Base-by-base conservation (phyloP, 2,329 filamentous ascomycete genomes). In the Verticillium nonalfalfae region DNA sequence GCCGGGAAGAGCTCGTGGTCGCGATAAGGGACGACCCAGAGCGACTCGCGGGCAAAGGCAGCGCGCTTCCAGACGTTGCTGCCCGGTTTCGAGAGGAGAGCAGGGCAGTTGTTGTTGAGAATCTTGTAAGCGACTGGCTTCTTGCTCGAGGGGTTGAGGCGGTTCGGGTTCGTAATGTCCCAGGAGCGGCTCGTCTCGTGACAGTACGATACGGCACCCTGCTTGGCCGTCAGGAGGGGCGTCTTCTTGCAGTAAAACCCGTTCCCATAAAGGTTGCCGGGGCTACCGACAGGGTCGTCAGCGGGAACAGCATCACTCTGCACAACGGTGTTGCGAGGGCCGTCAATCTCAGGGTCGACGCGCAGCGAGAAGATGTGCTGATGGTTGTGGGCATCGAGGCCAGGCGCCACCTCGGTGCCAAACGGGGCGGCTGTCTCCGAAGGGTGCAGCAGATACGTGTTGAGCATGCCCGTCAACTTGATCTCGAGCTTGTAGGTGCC, bases 391-490 rank as follows among this genome's bases (percentile, higher is more conserved):
- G 82, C 83, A 3, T 84, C 73, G 0, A 81, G 79, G 1, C 82
- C 82, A 1, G 78, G 76, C 2, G 75, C 75, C 3, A 86, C 82
- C 3, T 83, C 77, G 61, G 79, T 85, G n/a, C 79, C 79, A 67
- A 78, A 82, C 4, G 71, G 69, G 67, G 54, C 80, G 14, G 69
- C 71, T 10, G 75, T 79, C 21, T 58, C 60, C 66, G 45, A 52
- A 10, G 80, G 78, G 77, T 66, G 79, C 2, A 74, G 69, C n/a
- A 52, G 56, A 1, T 57, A 39, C 2, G 55, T 52, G 5, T 78
- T 82, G 5, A 90, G 79, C 60, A 90, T 87, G 1, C 88, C 88
- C 0, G 87, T 90, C 0, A 87, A 87, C 1, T 86, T 80, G 0
- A 81, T 82, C 70, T 90, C 87, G 61, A 87, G 75, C 0, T 78